Conservation (phyloP, 306 rosid species). For the Adenanthera pavonina region DNA sequence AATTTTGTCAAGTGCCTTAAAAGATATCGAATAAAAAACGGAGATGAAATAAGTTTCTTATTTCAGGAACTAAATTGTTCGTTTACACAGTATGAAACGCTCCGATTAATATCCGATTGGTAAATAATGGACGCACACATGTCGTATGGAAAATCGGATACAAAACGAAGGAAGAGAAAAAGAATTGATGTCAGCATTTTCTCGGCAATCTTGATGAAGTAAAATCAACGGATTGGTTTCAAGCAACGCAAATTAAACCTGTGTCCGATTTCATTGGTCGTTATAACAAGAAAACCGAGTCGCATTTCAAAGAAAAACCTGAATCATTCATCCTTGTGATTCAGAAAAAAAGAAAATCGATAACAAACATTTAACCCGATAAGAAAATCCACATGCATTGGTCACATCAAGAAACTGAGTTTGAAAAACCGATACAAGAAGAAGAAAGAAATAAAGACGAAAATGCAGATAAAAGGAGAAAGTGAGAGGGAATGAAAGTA, state of each 20-base stretch:
- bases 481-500: background rate
- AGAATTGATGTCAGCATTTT: background rate
- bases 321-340: background rate
- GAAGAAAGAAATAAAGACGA: background rate
- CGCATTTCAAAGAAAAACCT: background rate
- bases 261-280: background rate
- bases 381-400: background rate
- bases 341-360: background rate
- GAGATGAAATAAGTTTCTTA: background rate
- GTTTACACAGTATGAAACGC: background rate
- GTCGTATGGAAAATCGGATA: background rate
- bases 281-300: background rate
- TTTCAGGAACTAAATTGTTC: background rate
- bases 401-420: background rate
- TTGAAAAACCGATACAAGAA: background rate
- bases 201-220: background rate
- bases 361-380: background rate
- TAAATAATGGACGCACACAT: background rate
- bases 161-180: background rate
- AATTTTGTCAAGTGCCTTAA: background rate
- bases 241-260: background rate
- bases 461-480: background rate
- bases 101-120: slow-evolving; percentile 10
- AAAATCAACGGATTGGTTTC: background rate
- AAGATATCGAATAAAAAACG: background rate